A percentile compares a stretch with the other conserved stretches of the same genome.
Conservation (phyloP, 108 stramenopile species). For the Nitzschia sp. region DNA sequence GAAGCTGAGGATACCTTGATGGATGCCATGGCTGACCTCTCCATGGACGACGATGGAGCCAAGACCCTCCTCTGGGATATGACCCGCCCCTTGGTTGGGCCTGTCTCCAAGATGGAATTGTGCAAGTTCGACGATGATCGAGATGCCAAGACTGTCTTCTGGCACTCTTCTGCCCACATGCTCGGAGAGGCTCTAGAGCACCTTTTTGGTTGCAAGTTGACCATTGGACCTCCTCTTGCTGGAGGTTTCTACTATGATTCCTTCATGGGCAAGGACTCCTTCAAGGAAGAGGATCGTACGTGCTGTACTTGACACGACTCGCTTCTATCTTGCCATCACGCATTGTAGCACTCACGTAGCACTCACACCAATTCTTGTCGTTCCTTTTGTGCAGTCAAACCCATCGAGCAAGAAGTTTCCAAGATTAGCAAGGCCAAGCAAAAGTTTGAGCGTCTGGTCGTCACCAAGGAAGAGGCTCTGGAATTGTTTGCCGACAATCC, state of each 20-base stretch:
- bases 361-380: conserved; percentile 12
- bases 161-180: conserved; percentile 98
- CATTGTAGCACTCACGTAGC: not conserved
- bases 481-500: conserved; percentile 97
- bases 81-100: conserved; percentile 90
- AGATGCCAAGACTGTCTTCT: conserved; percentile 95
- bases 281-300: conserved; percentile 92
- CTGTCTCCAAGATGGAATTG: conserved; percentile 83
- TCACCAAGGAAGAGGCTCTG: conserved; percentile 97
- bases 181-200: conserved; percentile 97
- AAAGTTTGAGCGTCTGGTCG: conserved; percentile 96
- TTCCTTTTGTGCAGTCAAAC: conserved; percentile 50
- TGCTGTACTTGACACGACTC: conserved; percentile 8
- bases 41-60: conserved; percentile 35
- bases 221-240: conserved; percentile 94
- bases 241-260: conserved; percentile 99
- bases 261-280: conserved; percentile 92
- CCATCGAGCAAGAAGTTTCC: conserved; percentile 76
- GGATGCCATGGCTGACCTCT: conserved; percentile 73
- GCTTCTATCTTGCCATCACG: not conserved
- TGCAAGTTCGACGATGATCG: conserved; percentile 87
- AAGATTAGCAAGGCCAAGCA: conserved; percentile 94
- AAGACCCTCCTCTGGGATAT: conserved; percentile 95
- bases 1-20: conserved; percentile 66
- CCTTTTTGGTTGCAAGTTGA: conserved; percentile 89